Evolutionary conservation across 2,329 filamentous ascomycete species (phyloP).

Genomic region (Botrytis sinoallii): DNA sequence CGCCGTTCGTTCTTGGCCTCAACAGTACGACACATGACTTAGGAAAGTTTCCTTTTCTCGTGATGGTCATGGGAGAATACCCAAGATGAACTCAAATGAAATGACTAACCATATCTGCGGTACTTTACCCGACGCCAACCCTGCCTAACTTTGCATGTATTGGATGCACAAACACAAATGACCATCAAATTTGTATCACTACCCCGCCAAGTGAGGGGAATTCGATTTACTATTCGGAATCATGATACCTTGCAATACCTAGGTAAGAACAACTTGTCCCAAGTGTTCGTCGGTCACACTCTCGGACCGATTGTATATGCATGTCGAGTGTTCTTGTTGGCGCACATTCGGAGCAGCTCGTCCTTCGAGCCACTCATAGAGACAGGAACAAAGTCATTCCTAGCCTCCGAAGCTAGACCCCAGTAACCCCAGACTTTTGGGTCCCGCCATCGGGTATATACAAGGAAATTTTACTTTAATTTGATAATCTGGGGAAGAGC

Average conservation of each 20-base stretch:
- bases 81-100: neutral
- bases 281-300: constrained; percentile 5
- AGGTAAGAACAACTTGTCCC: neutral
- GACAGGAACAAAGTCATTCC: neutral
- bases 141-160: neutral
- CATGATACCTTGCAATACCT: neutral
- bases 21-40: neutral
- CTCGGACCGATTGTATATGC: constrained; percentile 18
- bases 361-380: neutral
- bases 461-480: neutral
- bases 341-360: neutral
- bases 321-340: neutral
- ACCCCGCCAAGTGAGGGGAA: constrained; percentile 20
- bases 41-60: neutral
- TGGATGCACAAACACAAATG: constrained; percentile 12
- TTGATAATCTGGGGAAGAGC: constrained; percentile 14
- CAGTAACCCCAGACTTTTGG: neutral
- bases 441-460: neutral
- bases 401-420: neutral
- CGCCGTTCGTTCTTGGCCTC: neutral
- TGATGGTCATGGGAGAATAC: neutral
- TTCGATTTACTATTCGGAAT: neutral
- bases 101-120: neutral
- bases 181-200: neutral
- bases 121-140: neutral